phyloP scores from a whole-genome alignment of 352 stramenopile species.

The Phytophthora melonis region DNA sequence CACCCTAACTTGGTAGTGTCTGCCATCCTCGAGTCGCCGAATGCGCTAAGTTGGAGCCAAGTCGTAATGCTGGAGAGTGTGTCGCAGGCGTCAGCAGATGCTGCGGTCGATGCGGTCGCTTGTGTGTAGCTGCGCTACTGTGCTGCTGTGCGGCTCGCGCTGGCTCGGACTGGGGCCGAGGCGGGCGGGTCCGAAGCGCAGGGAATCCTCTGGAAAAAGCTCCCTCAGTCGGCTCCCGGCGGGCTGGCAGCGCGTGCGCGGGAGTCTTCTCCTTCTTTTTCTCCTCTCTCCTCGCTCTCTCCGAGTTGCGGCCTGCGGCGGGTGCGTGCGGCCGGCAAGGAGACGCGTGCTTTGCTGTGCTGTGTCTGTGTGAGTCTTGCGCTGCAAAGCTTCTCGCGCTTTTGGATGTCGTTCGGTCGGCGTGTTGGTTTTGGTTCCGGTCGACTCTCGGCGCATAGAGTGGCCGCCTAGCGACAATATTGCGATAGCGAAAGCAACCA shows the following conservation, averaged over 20 bases:
- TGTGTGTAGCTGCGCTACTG: neutral
- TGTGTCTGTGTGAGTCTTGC: neutral
- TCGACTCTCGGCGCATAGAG: neutral
- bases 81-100: neutral
- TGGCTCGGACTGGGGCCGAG: constrained; percentile 8
- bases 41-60: constrained; percentile 36
- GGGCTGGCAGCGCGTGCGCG: neutral
- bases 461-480: constrained; percentile 20
- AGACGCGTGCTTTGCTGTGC: constrained; percentile 29
- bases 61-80: constrained; percentile 4
- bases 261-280: no score
- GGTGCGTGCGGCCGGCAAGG: constrained; percentile 21
- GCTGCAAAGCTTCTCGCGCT: constrained; percentile 42
- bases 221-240: constrained; percentile 1
- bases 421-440: constrained; percentile 45
- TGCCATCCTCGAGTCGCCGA: constrained; percentile 48
- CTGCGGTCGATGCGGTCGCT: neutral
- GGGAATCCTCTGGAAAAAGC: constrained; percentile 32
- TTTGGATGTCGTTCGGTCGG: constrained; percentile 51
- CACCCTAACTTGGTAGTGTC: constrained; percentile 59
- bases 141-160: neutral
- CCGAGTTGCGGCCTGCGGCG: constrained; percentile 8
- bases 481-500: neutral
- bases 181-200: constrained; percentile 18
- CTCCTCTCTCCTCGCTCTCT: no score